phyloP scores from a whole-genome alignment of 169 alveolate genomes.

The Cyclospora cayetanensis region DNA sequence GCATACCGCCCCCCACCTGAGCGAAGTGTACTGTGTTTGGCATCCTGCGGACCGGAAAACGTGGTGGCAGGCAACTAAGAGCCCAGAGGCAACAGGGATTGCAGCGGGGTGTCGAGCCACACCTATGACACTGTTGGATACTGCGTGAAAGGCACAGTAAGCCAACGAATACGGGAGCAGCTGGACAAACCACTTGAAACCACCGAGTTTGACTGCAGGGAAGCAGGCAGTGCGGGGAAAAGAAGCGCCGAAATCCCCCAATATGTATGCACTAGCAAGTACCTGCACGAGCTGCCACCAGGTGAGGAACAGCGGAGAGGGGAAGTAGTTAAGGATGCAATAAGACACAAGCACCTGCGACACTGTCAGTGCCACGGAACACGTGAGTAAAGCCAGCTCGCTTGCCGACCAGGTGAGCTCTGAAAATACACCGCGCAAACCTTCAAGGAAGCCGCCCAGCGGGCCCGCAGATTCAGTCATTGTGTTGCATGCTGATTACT shows the following conservation, averaged over 20 bases:
- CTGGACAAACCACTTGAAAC: conserved; percentile 13
- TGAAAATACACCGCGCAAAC: conserved; percentile 3
- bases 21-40: background rate
- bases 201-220: conserved; percentile 18
- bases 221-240: conserved; percentile 33
- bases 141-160: conserved; percentile 46
- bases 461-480: conserved; percentile 59
- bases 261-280: conserved; percentile 48
- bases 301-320: conserved; percentile 63
- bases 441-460: conserved; percentile 57
- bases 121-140: conserved; percentile 19
- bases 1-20: conserved; percentile 58
- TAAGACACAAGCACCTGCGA: conserved; percentile 60
- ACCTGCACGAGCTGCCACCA: conserved; percentile 67
- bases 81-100: conserved; percentile 59
- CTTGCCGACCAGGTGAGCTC: conserved; percentile 50
- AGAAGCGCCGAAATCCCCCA: conserved; percentile 64
- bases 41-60: conserved; percentile 42
- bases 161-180: conserved; percentile 67
- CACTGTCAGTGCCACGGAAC: conserved; percentile 46
- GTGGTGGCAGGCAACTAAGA: conserved; percentile 55
- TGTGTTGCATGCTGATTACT: conserved; percentile 55
- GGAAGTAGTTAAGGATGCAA: conserved; percentile 50
- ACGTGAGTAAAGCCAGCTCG: conserved; percentile 8
- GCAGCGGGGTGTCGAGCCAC: conserved; percentile 35